These are phyloP conservation scores for Lunularia cruciata DNA, from an alignment of 225 moss, liverwort and hornwort genomes.

Conservation along the genomic window DNA sequence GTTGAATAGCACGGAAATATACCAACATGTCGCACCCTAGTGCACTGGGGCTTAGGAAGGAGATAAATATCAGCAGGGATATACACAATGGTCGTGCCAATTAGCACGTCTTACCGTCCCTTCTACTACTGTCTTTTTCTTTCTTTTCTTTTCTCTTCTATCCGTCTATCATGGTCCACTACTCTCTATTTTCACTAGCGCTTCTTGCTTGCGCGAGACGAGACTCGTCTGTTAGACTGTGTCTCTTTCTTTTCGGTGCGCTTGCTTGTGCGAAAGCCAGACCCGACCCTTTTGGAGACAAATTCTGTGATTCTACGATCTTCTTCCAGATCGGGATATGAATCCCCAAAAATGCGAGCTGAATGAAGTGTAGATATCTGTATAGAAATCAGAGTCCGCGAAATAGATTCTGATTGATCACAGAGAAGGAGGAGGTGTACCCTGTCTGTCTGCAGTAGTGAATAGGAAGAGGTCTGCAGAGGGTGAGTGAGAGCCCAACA, in stretches of 20 bases:
- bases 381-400: conserved; percentile 1
- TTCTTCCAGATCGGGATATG: not conserved
- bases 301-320: not conserved
- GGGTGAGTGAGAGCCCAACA: not conserved
- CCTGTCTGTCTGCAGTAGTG: not conserved
- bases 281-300: not conserved
- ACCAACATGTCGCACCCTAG: conserved; percentile 39
- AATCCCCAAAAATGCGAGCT: conserved; percentile 15
- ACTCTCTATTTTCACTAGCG: conserved; percentile 1
- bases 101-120: conserved; percentile 2
- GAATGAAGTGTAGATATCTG: not conserved
- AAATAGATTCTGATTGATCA: not conserved
- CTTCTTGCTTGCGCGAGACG: not conserved
- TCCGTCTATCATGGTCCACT: not conserved
- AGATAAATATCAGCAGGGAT: conserved; percentile 12
- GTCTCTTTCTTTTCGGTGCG: not conserved
- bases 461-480: not conserved
- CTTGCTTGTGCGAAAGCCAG: not conserved
- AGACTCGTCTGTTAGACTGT: not conserved
- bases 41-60: not conserved
- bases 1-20: conserved; percentile 33
- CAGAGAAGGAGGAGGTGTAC: not conserved
- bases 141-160: not conserved
- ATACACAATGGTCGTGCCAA: conserved; percentile 22
- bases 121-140: not conserved